Base-by-base conservation (phyloP, 129 eudicot genomes). In the Tagetes erecta region DNA sequence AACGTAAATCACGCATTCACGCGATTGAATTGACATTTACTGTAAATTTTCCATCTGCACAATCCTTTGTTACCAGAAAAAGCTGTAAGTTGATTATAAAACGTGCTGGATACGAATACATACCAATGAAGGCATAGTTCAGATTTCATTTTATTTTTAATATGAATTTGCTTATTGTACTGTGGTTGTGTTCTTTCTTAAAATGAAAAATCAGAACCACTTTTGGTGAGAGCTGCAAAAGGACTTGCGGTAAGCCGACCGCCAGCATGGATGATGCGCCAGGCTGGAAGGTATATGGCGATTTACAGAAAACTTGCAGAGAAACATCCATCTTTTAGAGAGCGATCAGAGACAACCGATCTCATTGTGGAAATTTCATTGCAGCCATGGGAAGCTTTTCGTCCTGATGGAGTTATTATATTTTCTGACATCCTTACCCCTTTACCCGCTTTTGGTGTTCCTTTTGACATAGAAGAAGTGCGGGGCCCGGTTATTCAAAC, bases 261-360 rank as follows among this genome's bases (percentile, higher is more conserved):
- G 40, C 98, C 98, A 65, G 98, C 98, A 80, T 93, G 98, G 98
- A 93, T 93, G 97, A 93, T 93, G 97, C 98, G 98, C 71, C 98
- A 93, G 77, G 98, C 96, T 0, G 98, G 98, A 80, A 86, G 98
- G 85, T 93, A 93, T 60, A 93, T 93, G 98, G 97, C 97, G 33
- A 82, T 90, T 76, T 93, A 93, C 86, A 78, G 91, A 88, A 90
- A 90, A 86, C 96, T 93, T 84, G 97, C 98, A 37, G 87, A 90
- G 88, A 93, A 93, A 83, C 76, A 93, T 56, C 98, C 98, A 63
- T 90, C 98, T 84, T 93, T 93, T 83, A 83, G 97, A 76, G 91
- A 90, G 85, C 90, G 98, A 81, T 93, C 98, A 72, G 98, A 93
- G 87, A 93, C 95, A 64, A 93, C 97, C 60, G 98, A 93, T 82